A percentile compares a stretch with the other conserved stretches of the same genome.
Conservation (phyloP, 108 stramenopile species). For the Nannochloropsis oceanica region DNA sequence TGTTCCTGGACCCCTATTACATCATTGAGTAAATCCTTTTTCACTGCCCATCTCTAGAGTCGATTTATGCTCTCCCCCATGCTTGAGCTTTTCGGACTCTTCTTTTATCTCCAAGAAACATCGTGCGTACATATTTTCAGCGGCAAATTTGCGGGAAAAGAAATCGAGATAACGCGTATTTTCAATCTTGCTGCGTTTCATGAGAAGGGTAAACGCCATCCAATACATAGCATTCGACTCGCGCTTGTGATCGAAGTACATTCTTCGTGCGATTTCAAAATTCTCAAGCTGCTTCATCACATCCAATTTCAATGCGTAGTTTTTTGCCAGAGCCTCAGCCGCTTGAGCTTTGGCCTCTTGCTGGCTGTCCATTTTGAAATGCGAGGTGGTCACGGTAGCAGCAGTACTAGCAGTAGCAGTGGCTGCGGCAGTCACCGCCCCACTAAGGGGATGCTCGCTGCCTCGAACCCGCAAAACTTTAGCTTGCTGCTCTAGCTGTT, state of each 20-base stretch:
- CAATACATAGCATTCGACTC: not conserved
- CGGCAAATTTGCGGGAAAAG: not conserved
- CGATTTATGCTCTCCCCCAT: not conserved
- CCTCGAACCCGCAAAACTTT: too few species aligned
- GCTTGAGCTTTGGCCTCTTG: not conserved
- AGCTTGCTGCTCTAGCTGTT: too few species aligned
- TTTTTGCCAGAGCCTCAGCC: not conserved
- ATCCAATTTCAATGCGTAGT: not conserved
- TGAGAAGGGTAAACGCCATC: not conserved
- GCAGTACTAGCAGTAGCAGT: too few species aligned
- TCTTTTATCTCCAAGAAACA: not conserved
- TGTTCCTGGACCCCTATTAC: not conserved
- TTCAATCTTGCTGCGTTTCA: not conserved
- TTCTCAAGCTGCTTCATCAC: not conserved
- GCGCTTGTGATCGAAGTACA: not conserved
- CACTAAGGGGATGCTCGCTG: too few species aligned
- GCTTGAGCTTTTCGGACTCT: not conserved
- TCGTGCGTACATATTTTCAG: not conserved
- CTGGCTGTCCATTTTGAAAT: not conserved
- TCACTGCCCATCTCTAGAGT: not conserved
- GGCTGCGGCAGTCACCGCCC: too few species aligned
- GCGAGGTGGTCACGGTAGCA: too few species aligned
- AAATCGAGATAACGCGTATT: not conserved
- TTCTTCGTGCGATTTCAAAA: not conserved
- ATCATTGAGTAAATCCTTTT: not conserved